A percentile compares a stretch with the other conserved stretches of the same genome.
These are phyloP conservation scores for Raphanus raphanistrum DNA, from an alignment of 345 rosid genomes.

Conservation along the genomic window DNA sequence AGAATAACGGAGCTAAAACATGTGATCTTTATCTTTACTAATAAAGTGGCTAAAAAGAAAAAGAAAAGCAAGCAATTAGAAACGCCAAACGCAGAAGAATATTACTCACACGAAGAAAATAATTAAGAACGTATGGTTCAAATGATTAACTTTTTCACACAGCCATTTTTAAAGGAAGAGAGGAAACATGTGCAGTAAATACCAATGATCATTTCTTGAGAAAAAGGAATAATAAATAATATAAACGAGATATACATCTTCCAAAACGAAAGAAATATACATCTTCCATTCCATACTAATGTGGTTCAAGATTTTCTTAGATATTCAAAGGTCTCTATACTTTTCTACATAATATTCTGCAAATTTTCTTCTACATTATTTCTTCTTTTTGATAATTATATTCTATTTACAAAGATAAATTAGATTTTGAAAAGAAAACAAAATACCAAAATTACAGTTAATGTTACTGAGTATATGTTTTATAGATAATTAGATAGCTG, in stretches of 20 bases:
- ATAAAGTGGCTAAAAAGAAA: conserved; percentile 38
- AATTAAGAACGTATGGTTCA: conserved; percentile 30
- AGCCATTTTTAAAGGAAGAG: conserved; percentile 9
- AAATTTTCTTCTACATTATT: not conserved
- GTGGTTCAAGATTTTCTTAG: too few relatives aligned
- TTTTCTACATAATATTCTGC: not conserved
- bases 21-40: conserved; percentile 42
- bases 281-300: too few relatives aligned
- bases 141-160: conserved; percentile 3
- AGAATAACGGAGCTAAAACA: conserved; percentile 36
- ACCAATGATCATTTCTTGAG: conserved; percentile 23
- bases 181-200: conserved; percentile 16
- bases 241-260: not conserved
- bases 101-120: conserved; percentile 18
- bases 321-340: too few relatives aligned
- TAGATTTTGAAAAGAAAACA: too few relatives aligned
- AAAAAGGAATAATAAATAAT: not conserved
- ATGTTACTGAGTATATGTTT: not conserved
- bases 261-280: too few relatives aligned
- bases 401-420: not conserved
- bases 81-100: conserved; percentile 17
- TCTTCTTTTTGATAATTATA: not conserved
- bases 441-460: not conserved
- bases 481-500: too few relatives aligned
- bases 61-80: conserved; percentile 33